These are phyloP conservation scores for Talaromyces stipitatus DNA, from an alignment of 495 filamentous ascomycete species.

Conservation along the genomic window DNA sequence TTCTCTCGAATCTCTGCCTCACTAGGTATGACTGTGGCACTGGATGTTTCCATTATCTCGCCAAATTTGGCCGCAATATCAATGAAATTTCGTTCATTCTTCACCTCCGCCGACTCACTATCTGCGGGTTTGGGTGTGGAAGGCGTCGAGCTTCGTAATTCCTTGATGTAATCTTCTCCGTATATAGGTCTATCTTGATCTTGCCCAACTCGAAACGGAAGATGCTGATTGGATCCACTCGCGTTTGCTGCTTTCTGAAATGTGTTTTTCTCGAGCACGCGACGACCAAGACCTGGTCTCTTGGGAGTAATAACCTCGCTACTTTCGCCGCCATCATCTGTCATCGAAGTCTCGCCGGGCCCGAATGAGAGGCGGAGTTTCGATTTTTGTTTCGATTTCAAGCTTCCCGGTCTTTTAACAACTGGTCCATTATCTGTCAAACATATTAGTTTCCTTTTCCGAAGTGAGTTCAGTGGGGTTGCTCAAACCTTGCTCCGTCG, in stretches of 20 bases:
- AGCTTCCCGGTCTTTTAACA: conserved; percentile 30
- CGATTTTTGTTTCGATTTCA: conserved; percentile 57
- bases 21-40: conserved; percentile 55
- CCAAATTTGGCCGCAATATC: conserved; percentile 64
- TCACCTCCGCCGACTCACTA: conserved; percentile 25
- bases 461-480: not conserved
- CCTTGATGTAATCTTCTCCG: conserved; percentile 76
- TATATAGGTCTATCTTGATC: conserved; percentile 75
- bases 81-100: conserved; percentile 52
- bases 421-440: conserved; percentile 23
- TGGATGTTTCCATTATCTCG: conserved; percentile 30
- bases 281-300: conserved; percentile 59
- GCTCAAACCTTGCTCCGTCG: not conserved
- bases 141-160: conserved; percentile 75
- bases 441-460: not conserved
- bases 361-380: conserved; percentile 71
- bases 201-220: conserved; percentile 49
- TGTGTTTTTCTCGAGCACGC: conserved; percentile 65
- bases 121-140: conserved; percentile 59
- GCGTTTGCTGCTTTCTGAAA: conserved; percentile 41
- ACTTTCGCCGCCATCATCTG: conserved; percentile 44
- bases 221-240: conserved; percentile 29
- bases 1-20: conserved; percentile 88
- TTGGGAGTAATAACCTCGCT: conserved; percentile 59
- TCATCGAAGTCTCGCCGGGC: conserved; percentile 48